phyloP scores from a whole-genome alignment of 345 rosid species.

The Hibiscus trionum region DNA sequence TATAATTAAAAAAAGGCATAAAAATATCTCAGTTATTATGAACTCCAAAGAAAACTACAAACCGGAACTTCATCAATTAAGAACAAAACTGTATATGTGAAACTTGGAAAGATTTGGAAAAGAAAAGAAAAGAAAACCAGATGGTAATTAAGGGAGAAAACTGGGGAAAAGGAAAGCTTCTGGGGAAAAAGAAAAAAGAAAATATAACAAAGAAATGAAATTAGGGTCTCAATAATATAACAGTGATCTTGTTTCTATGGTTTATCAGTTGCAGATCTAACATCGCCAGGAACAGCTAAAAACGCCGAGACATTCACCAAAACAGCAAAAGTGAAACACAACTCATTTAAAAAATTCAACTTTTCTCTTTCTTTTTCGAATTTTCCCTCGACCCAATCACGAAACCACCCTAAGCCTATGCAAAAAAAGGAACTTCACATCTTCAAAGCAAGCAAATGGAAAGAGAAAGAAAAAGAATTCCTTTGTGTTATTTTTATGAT shows the following conservation, averaged over 20 bases:
- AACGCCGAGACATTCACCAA: constrained; percentile 72
- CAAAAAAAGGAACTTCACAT: constrained; percentile 11
- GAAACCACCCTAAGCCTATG: constrained; percentile 11
- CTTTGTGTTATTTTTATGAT: too few relatives aligned
- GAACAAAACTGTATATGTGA: constrained; percentile 1
- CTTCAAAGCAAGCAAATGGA: constrained; percentile 24
- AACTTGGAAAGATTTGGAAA: background rate
- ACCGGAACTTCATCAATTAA: background rate
- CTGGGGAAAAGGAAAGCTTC: background rate
- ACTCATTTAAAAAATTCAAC: background rate
- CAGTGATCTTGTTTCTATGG: constrained; percentile 27
- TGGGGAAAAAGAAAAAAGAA: background rate
- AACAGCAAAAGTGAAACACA: constrained; percentile 38
- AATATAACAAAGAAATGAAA: background rate
- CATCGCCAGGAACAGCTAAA: constrained; percentile 30
- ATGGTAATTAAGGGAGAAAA: background rate
- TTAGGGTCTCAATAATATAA: constrained; percentile 19
- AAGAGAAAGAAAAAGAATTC: background rate
- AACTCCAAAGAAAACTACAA: background rate
- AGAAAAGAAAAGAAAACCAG: background rate
- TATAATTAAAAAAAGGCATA: too few relatives aligned
- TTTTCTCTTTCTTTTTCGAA: background rate
- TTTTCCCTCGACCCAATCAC: background rate
- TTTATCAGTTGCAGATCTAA: constrained; percentile 64
- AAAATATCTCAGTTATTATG: too few relatives aligned